phyloP scores from a whole-genome alignment of 176 grass and related monocot genomes.

The Oryza officinalis region DNA sequence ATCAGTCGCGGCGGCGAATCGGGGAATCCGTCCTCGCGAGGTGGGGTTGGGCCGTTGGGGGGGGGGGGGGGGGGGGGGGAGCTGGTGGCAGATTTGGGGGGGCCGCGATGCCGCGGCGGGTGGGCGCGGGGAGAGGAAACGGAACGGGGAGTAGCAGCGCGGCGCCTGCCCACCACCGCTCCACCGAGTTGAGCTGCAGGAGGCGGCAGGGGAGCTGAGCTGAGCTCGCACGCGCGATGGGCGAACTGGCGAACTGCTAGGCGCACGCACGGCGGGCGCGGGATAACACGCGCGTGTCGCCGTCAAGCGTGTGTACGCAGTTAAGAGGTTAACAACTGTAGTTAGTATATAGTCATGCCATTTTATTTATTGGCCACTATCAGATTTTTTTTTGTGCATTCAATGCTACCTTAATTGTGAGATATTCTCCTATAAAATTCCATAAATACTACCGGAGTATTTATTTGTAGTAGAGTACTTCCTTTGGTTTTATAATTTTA shows the following conservation, averaged over 20 bases:
- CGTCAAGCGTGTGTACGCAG: constrained; percentile 25
- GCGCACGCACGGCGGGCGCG: constrained; percentile 8
- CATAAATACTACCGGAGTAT: too few relatives aligned
- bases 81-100: constrained; percentile 6
- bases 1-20: constrained; percentile 35
- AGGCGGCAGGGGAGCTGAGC: constrained; percentile 1
- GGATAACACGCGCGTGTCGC: constrained; percentile 20
- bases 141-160: constrained; percentile 33
- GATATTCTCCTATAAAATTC: background rate
- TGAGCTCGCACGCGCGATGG: background rate
- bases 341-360: background rate
- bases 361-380: constrained; percentile 21
- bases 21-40: background rate
- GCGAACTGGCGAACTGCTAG: constrained; percentile 10
- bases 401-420: background rate
- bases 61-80: too few relatives aligned
- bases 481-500: too few relatives aligned
- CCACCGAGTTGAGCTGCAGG: constrained; percentile 5
- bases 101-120: background rate
- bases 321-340: background rate
- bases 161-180: constrained; percentile 13
- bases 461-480: too few relatives aligned
- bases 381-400: background rate
- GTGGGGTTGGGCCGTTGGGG: background rate
- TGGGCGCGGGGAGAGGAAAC: constrained; percentile 29